Evolutionary conservation across 345 rosid species (phyloP).

Genomic region (Syzygium grande): DNA sequence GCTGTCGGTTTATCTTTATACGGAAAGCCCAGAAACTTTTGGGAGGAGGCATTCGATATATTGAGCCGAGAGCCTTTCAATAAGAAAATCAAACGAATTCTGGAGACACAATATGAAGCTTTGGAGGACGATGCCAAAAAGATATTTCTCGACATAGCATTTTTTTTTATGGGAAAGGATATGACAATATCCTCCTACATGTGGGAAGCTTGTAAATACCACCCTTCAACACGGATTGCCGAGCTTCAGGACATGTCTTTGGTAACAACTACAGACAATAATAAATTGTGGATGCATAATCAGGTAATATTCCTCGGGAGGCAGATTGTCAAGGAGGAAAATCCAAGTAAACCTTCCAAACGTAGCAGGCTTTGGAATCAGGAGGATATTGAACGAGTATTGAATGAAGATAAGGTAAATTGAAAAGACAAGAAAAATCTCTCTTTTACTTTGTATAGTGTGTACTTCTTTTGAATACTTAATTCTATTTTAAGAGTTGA

Average conservation of each 20-base stretch:
- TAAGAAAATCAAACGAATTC: background rate
- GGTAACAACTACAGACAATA: background rate
- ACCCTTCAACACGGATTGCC: accelerated
- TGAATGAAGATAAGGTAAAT: background rate
- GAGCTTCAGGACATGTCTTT: background rate
- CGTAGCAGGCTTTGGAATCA: background rate
- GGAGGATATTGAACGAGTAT: background rate
- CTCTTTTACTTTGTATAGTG: no score
- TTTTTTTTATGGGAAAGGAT: background rate
- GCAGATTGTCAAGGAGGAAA: background rate
- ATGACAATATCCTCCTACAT: background rate
- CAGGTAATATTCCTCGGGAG: background rate
- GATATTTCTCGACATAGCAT: background rate
- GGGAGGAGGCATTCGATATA: background rate
- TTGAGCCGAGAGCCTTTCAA: background rate
- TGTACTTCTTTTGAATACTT: background rate
- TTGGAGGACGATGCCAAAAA: accelerated
- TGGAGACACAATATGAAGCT: background rate
- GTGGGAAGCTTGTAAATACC: background rate
- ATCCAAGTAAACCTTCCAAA: background rate
- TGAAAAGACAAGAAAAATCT: background rate
- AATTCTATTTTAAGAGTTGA: background rate
- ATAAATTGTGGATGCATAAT: background rate
- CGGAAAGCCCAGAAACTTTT: accelerated
- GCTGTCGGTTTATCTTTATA: background rate